phyloP scores from a whole-genome alignment of 2,329 filamentous ascomycete genomes.

The Sclerotiophoma versabilis region DNA sequence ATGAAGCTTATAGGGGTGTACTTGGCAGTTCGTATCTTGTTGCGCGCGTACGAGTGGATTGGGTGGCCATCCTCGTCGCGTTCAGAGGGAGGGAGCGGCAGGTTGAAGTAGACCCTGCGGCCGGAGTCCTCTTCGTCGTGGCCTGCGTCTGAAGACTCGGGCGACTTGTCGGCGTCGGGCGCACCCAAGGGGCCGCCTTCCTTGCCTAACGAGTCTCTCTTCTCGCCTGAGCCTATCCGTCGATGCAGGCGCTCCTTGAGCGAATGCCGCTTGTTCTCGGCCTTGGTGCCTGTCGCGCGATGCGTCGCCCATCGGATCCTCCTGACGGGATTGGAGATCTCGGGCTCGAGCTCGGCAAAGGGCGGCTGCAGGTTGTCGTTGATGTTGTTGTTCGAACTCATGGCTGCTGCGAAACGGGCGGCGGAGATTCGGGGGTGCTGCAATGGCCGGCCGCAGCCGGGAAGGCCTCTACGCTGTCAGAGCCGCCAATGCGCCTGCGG shows the following conservation, averaged over 20 bases:
- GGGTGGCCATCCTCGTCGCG: constrained; percentile 84
- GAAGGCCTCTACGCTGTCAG: constrained; percentile 40
- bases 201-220: constrained; percentile 57
- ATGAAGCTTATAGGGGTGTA: constrained; percentile 95
- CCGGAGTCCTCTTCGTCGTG: constrained; percentile 48
- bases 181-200: constrained; percentile 32
- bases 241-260: constrained; percentile 79
- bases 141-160: constrained; percentile 49
- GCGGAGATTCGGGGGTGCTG: constrained; percentile 33
- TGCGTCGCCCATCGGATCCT: constrained; percentile 97
- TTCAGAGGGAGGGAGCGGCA: constrained; percentile 75
- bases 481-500: constrained; percentile 40
- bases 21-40: constrained; percentile 98
- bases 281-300: constrained; percentile 77
- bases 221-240: constrained; percentile 68
- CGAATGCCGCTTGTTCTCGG: constrained; percentile 79
- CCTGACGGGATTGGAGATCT: constrained; percentile 70
- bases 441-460: constrained; percentile 48
- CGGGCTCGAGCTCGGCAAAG: constrained; percentile 50
- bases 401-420: constrained; percentile 15
- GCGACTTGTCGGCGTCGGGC: constrained; percentile 53
- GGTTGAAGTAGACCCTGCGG: constrained; percentile 82
- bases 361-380: constrained; percentile 20
- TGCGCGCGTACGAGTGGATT: constrained; percentile 74
- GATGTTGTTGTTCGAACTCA: constrained; percentile 21